A percentile compares a stretch with the other conserved stretches of the same genome.
phyloP scores from a whole-genome alignment of 106 monocot species.

The Dioscorea alata region DNA sequence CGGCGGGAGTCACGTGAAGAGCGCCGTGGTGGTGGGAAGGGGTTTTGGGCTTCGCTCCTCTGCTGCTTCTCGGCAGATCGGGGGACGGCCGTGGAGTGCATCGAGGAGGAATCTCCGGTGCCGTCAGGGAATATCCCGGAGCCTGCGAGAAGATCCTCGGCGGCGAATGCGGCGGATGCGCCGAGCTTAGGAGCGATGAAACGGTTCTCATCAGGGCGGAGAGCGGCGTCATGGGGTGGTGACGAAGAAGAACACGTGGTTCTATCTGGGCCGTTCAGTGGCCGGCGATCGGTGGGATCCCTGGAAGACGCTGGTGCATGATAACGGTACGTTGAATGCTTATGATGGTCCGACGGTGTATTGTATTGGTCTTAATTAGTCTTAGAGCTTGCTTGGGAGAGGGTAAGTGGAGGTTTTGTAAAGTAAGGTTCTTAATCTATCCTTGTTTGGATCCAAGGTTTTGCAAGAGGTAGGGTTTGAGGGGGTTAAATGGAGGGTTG shows the following conservation, averaged over 20 bases:
- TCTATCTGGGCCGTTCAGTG: not conserved
- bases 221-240: not conserved
- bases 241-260: constrained; percentile 10
- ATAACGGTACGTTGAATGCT: not conserved
- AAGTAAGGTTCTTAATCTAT: no score
- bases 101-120: constrained; percentile 4
- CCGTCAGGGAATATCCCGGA: not conserved
- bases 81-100: not conserved
- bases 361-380: not conserved
- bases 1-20: not conserved
- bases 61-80: not conserved
- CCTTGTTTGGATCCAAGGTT: no score
- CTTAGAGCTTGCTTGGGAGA: no score
- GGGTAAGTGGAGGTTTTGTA: no score
- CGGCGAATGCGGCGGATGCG: not conserved
- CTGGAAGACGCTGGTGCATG: not conserved
- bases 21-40: not conserved
- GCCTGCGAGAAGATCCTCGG: not conserved
- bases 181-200: constrained; percentile 5
- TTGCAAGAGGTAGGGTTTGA: no score
- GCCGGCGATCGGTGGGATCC: constrained; percentile 5
- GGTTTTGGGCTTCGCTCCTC: not conserved
- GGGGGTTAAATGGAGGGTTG: no score
- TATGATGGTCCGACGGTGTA: not conserved
- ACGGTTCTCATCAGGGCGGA: constrained; percentile 7